phyloP scores from a whole-genome alignment of 352 stramenopile species.

The Thraustochytrium sp. region DNA sequence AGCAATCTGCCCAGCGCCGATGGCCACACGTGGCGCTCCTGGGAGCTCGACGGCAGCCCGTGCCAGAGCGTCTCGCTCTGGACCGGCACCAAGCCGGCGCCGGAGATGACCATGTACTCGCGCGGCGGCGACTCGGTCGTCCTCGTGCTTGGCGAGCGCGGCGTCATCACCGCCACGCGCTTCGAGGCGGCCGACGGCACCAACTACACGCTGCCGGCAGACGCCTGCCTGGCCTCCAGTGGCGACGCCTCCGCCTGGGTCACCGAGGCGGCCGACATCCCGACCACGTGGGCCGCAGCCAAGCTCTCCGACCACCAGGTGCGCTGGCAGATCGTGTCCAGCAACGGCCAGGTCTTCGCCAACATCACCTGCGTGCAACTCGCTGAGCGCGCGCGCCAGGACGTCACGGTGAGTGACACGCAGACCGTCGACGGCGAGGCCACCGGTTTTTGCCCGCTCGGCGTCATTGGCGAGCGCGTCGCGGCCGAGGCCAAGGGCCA shows the following conservation, averaged over 20 bases:
- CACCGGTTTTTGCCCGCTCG: not conserved
- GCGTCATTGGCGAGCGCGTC: not conserved
- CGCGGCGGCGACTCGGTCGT: not conserved
- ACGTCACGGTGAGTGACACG: not conserved
- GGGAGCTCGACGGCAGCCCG: not conserved
- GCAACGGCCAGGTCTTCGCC: not conserved
- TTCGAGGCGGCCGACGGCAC: not conserved
- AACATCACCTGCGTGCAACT: not conserved
- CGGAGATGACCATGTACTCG: slow-evolving; percentile 26
- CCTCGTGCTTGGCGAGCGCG: slow-evolving; percentile 31
- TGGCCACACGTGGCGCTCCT: not conserved
- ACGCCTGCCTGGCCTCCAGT: not conserved
- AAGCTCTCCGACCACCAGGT: not conserved
- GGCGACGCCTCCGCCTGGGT: not conserved
- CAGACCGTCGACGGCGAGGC: not conserved
- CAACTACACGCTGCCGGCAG: not conserved
- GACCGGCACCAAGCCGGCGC: not conserved
- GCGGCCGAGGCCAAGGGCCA: not conserved
- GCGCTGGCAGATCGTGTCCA: not conserved
- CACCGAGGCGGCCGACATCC: not conserved
- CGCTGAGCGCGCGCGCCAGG: not conserved
- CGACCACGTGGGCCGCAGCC: not conserved
- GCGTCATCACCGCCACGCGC: not conserved
- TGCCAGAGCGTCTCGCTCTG: not conserved
- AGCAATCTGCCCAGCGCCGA: not conserved